These are phyloP conservation scores for Aspergillus ustus DNA, from an alignment of 2,329 filamentous ascomycete genomes.

Conservation along the genomic window DNA sequence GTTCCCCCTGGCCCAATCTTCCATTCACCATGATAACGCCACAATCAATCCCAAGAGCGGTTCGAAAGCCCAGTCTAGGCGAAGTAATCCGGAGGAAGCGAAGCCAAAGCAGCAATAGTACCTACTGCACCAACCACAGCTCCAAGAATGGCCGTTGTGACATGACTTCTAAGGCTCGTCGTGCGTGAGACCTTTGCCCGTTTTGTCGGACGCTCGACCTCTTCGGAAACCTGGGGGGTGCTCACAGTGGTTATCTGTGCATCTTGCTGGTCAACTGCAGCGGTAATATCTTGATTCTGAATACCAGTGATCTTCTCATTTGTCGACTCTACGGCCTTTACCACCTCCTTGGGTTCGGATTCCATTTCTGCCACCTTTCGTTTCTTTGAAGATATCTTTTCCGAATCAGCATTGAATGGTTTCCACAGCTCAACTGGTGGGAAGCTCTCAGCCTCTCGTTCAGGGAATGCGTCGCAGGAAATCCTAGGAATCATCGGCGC, in stretches of 20 bases:
- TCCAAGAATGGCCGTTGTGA: slow-evolving; percentile 44
- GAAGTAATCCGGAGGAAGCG: slow-evolving; percentile 50
- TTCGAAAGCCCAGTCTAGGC: slow-evolving; percentile 25
- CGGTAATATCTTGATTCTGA: slow-evolving; percentile 26
- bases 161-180: slow-evolving; percentile 39
- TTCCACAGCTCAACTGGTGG: background rate
- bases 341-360: slow-evolving; percentile 5
- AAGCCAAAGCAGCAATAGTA: slow-evolving; percentile 45
- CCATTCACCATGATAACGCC: slow-evolving; percentile 10
- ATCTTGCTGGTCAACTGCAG: slow-evolving; percentile 13
- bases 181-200: slow-evolving; percentile 30
- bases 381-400: slow-evolving; percentile 23
- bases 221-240: slow-evolving; percentile 15
- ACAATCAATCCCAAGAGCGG: background rate
- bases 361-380: slow-evolving; percentile 39
- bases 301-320: slow-evolving; percentile 30
- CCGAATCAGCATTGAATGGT: background rate
- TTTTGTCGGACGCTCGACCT: slow-evolving; percentile 33
- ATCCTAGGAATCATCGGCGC: slow-evolving; percentile 12
- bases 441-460: background rate
- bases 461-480: background rate
- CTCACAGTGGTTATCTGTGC: slow-evolving; percentile 14
- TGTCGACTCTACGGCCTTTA: background rate
- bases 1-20: slow-evolving; percentile 8
- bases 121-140: slow-evolving; percentile 48